Base-by-base conservation (phyloP, 2,329 filamentous ascomycete species). In the Exophiala oligosperma region DNA sequence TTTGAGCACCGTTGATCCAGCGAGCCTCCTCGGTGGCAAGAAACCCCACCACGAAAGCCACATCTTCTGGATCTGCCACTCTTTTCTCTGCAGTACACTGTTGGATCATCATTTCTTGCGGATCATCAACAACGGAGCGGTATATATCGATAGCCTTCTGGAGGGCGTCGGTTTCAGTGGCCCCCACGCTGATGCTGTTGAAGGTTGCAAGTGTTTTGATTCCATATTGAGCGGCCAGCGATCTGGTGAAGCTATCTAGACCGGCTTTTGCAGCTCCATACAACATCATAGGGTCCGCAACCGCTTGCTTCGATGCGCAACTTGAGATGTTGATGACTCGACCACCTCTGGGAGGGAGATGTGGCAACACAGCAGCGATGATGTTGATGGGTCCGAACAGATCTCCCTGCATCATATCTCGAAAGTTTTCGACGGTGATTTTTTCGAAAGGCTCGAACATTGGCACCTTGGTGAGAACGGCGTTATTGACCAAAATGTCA, bases 1-100 rank as follows among this genome's bases (percentile, higher is more conserved):
- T 32, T 65, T 74, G 67, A 29, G 67, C 64, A 1, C 79, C 79
- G 63, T 80, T 81, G 4, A 81, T 70, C 78, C 79, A 81, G 12
- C 75, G 71, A 0, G 77, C 73, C 46, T 73, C 66, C 47, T 76
- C 74, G 62, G 78, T 74, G 43, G 74, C 77, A 26, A 81, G 57
- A 57, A 79, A 77, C 0, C 67, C 76, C 1, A 81, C 79, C 6
- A 74, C 75, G 60, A 68, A 79, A 0, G 79, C 79, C 59, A 81
- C 73, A 63, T 82, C 79, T 23, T 75, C 72, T 2, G 76, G 71
- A 59, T 73, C 69, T 0, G 69, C 79, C 70, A 81, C 67, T 38
- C 79, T 68, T 9, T 49, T 57, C 47, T 54, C 57, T 24, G 32
- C 76, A 0, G 78, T 77, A 12, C 76, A 79, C 29, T 70, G 67